Percentiles rank a stretch among this genome's conserved stretches.
Evolutionary conservation across 805 yeast species (phyloP).

Genomic region (Metschnikowia drakensbergensis): DNA sequence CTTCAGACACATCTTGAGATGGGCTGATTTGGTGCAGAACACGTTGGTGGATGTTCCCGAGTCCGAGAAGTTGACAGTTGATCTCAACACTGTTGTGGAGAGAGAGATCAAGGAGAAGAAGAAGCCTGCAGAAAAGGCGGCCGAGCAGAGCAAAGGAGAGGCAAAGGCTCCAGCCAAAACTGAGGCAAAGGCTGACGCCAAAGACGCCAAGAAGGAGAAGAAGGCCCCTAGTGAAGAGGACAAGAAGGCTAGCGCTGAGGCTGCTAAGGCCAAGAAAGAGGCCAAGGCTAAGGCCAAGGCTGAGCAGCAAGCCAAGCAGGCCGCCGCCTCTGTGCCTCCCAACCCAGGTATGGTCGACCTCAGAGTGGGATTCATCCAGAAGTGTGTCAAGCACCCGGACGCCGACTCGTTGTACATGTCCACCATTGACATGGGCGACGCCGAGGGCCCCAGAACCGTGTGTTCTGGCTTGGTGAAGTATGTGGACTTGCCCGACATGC

Average conservation of each 20-base stretch:
- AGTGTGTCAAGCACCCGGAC: conserved; percentile 95
- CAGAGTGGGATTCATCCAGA: conserved; percentile 94
- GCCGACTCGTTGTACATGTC: conserved; percentile 96
- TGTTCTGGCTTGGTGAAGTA: conserved; percentile 94
- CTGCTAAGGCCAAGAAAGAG: conserved; percentile 59
- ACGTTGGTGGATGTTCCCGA: conserved; percentile 52
- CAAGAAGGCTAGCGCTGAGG: conserved; percentile 48
- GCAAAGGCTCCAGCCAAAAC: conserved; percentile 6
- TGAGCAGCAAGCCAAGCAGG: conserved; percentile 43
- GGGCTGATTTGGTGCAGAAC: conserved; percentile 86
- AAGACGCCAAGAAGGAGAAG: conserved; percentile 10
- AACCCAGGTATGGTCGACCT: conserved; percentile 84
- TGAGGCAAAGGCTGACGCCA: conserved; percentile 7
- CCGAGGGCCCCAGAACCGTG: conserved; percentile 95
- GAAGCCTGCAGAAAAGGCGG: conserved; percentile 35
- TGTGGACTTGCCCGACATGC: conserved; percentile 91
- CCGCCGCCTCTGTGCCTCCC: conserved; percentile 59
- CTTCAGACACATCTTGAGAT: conserved; percentile 83
- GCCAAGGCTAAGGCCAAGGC: conserved; percentile 62
- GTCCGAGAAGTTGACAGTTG: conserved; percentile 51
- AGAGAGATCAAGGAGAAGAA: conserved; percentile 69
- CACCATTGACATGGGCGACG: conserved; percentile 95
- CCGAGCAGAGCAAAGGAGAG: conserved; percentile 34
- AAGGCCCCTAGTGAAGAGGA: conserved; percentile 35
- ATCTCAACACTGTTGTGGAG: conserved; percentile 62